Evolutionary conservation across 2,329 filamentous ascomycete genomes (phyloP).

Genomic region (Paecilomyces variotii): DNA sequence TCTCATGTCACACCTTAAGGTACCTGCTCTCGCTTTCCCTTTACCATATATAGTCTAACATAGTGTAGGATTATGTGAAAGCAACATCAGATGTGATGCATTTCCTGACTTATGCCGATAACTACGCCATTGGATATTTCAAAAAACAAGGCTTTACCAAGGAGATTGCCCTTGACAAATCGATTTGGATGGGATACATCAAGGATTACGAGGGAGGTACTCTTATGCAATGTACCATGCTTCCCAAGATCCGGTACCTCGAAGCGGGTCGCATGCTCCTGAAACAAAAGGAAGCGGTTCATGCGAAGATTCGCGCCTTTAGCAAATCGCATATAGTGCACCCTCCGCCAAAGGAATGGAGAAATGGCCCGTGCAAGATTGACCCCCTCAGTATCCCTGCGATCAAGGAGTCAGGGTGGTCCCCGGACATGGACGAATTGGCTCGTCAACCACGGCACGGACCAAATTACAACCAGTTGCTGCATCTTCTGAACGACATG

Average conservation of each 20-base stretch:
- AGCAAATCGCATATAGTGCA: conserved; percentile 85
- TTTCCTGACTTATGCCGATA: conserved; percentile 96
- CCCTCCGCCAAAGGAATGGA: conserved; percentile 77
- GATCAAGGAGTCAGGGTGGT: conserved; percentile 90
- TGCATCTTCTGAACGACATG: conserved; percentile 87
- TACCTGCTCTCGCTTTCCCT: conserved; percentile 12
- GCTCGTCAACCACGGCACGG: conserved; percentile 91
- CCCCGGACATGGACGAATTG: conserved; percentile 93
- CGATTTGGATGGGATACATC: conserved; percentile 98
- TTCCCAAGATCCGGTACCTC: conserved; percentile 88
- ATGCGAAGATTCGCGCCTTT: conserved; percentile 88
- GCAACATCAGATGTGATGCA: conserved; percentile 96
- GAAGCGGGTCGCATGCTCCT: conserved; percentile 88
- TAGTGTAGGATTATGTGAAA: conserved; percentile 72
- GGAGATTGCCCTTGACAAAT: conserved; percentile 84
- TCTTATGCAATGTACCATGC: conserved; percentile 98
- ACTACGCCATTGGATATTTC: conserved; percentile 98
- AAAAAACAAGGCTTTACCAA: conserved; percentile 99
- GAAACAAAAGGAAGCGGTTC: conserved; percentile 93
- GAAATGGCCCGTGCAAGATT: conserved; percentile 63
- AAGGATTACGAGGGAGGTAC: conserved; percentile 99
- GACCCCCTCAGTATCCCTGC: conserved; percentile 80
- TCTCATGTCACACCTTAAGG: conserved; percentile 94
- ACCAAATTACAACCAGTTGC: conserved; percentile 88
- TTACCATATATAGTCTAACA: conserved; percentile 1